Conservation (phyloP, 2,329 filamentous ascomycete species). For the Penicillium sp. region DNA sequence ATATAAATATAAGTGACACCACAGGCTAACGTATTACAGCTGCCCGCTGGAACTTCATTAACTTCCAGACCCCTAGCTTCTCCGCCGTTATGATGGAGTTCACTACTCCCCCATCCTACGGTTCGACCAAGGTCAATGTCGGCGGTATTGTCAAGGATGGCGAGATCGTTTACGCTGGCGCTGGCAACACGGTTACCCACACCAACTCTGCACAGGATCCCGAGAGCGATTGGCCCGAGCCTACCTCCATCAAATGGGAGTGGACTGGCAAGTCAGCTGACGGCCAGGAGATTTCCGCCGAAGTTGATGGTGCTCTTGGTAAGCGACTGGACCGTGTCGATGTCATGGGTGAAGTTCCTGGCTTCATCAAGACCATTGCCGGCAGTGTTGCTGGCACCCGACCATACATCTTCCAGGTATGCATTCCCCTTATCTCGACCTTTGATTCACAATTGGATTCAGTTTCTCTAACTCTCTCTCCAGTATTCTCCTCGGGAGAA, state of each 20-base stretch:
- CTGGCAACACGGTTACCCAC: conserved; percentile 69
- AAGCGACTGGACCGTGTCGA: conserved; percentile 80
- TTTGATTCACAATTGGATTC: background rate
- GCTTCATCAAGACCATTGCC: conserved; percentile 93
- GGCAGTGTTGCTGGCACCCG: conserved; percentile 86
- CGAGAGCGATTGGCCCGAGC: conserved; percentile 88
- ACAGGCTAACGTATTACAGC: conserved; percentile 49
- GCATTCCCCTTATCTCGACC: conserved; percentile 25
- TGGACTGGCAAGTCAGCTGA: conserved; percentile 82
- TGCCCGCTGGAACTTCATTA: conserved; percentile 87
- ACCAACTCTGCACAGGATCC: conserved; percentile 70
- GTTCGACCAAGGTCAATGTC: conserved; percentile 79
- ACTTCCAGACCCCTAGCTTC: conserved; percentile 85
- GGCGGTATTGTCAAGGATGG: conserved; percentile 81
- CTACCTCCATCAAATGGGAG: conserved; percentile 71
- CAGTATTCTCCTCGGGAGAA: conserved; percentile 72
- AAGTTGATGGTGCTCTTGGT: conserved; percentile 71
- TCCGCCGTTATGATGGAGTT: conserved; percentile 96
- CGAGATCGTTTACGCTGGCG: conserved; percentile 75
- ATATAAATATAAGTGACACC: background rate
- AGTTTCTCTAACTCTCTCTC: conserved; percentile 4
- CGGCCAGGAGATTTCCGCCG: conserved; percentile 71
- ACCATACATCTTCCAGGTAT: conserved; percentile 96
- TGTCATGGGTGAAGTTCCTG: conserved; percentile 94
- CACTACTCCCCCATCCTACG: conserved; percentile 91